Evolutionary conservation across 495 filamentous ascomycete genomes (phyloP), one percentile per base, ranked within the genome.

Genomic region (Emericellopsis terricola): DNA sequence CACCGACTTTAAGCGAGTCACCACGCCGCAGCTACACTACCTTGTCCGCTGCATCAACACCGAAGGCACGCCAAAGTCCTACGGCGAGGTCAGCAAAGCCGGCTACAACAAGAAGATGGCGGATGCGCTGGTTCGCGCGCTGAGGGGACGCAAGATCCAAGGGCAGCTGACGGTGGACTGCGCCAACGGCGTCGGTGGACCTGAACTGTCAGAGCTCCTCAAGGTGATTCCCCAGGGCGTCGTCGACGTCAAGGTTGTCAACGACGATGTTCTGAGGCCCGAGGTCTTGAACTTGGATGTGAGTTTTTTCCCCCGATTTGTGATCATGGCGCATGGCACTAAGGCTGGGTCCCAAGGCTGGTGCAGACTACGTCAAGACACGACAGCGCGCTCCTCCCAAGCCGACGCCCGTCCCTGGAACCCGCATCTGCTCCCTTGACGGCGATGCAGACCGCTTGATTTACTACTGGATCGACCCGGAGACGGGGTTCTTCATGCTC

Each of bases 361-460:
- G 89, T 55, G 89, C 89, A 51, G 89, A 97, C 50, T 94, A 75
- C 39, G 91, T 97, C 40, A 97, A 97, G 55, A 96, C 89, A 9
- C 81, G 82, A 53, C 91, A 96, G 59, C 75, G 85, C 32, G 78
- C 82, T 40, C 89, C 91, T 11, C 80, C 81, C 17, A 76, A 65
- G 14, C 86, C 82, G 26, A 81, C 89, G 47, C 78, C 76, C 19
- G 61, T 62, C 15, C 58, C 62, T 1, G 68, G 78, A n/a, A 75
- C 80, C 36, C 74, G 91, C n/a, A 86, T 76, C 57, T 83, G 79
- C 47, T 94, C 87, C 11, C 60, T 93, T 19, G 89, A 97, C 41
- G 89, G 89, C 32, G 89, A 97, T 51, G 91, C 89, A 8, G 89
- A 97, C 52, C 77, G 89, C 38, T 59, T 97, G 35, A 77, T 97